Evolutionary conservation across 2,329 filamentous ascomycete species (phyloP).

Genomic region (Phaeosphaeriaceae sp.): DNA sequence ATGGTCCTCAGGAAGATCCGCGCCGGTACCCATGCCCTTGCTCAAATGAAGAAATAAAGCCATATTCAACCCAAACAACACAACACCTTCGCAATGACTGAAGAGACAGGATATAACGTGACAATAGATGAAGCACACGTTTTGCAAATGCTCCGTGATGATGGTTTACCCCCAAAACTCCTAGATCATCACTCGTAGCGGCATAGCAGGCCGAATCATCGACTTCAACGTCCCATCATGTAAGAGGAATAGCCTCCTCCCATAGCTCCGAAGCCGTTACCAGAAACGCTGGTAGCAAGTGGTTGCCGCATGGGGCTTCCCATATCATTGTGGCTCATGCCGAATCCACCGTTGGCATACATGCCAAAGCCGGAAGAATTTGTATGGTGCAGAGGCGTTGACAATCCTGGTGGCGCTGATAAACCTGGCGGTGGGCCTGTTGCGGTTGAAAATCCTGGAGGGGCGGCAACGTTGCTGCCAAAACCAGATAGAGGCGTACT

Average conservation of each 20-base stretch:
- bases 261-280: conserved; percentile 42
- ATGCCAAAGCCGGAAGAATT: conserved; percentile 42
- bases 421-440: conserved; percentile 85
- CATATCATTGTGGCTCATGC: conserved; percentile 45
- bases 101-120: conserved; percentile 51
- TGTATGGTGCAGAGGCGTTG: conserved; percentile 39
- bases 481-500: conserved; percentile 63
- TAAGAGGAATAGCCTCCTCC: conserved; percentile 43
- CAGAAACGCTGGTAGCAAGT: conserved; percentile 38
- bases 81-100: conserved; percentile 51
- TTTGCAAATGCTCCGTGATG: conserved; percentile 39
- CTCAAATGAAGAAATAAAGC: conserved; percentile 42
- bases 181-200: conserved; percentile 44
- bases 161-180: conserved; percentile 42
- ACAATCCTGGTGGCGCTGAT: conserved; percentile 74
- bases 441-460: conserved; percentile 67
- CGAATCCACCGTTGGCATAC: conserved; percentile 48
- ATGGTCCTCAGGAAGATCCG: conserved; percentile 41
- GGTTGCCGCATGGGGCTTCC: conserved; percentile 41
- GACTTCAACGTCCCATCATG: conserved; percentile 48
- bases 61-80: conserved; percentile 38
- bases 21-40: conserved; percentile 50
- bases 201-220: conserved; percentile 27
- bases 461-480: conserved; percentile 61
- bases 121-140: conserved; percentile 42